These are phyloP conservation scores for Aquilaria malaccensis DNA, from an alignment of 345 rosid species.

Conservation along the genomic window DNA sequence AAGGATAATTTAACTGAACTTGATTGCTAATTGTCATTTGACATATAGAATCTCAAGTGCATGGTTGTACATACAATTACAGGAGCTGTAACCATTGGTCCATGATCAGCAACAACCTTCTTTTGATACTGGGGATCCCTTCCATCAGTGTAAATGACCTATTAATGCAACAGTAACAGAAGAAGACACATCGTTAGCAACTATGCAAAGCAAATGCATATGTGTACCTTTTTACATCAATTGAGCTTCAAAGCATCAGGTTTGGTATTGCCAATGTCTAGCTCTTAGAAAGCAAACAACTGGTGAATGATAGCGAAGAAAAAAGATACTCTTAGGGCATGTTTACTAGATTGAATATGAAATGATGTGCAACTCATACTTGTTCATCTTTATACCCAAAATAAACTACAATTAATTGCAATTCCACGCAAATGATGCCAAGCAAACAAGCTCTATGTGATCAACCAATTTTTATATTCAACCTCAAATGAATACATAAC, in stretches of 20 bases:
- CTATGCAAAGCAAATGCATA: too few relatives aligned
- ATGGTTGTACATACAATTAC: constrained; percentile 54
- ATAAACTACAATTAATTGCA: too few relatives aligned
- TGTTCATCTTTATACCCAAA: too few relatives aligned
- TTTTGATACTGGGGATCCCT: constrained; percentile 66
- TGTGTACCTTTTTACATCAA: too few relatives aligned
- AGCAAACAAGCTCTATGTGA: too few relatives aligned
- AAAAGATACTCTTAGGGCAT: constrained; percentile 3
- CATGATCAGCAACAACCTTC: constrained; percentile 48
- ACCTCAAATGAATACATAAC: too few relatives aligned
- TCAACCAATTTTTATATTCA: too few relatives aligned
- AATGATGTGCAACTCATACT: too few relatives aligned
- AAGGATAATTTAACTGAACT: background rate
- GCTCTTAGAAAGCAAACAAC: constrained; percentile 9
- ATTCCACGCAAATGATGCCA: too few relatives aligned
- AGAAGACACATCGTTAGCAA: constrained; percentile 8
- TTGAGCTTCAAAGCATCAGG: too few relatives aligned
- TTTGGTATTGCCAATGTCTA: too few relatives aligned
- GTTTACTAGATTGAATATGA: background rate
- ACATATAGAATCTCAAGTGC: constrained; percentile 7
- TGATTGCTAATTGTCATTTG: background rate
- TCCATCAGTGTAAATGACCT: constrained; percentile 85
- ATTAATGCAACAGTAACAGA: constrained; percentile 19
- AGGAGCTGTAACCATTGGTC: constrained; percentile 63
- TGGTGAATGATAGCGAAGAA: background rate